phyloP scores from a whole-genome alignment of 352 stramenopile species.

The Elongisporangium undulatum region DNA sequence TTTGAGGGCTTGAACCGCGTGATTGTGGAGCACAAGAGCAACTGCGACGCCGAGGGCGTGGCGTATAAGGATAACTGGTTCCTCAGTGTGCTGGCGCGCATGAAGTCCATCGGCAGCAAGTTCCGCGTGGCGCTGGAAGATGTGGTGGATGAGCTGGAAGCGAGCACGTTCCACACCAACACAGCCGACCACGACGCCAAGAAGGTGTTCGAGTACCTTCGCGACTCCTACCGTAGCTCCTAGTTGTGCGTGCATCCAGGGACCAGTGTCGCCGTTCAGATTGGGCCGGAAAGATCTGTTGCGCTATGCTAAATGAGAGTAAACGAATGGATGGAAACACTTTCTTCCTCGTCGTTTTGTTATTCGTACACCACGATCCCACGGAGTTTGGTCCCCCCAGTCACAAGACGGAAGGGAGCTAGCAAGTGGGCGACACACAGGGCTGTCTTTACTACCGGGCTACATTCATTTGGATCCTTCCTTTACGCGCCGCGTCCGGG shows the following conservation, averaged over 20 bases:
- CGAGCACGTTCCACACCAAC: constrained; percentile 45
- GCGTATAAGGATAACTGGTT: constrained; percentile 84
- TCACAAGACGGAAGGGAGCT: not conserved
- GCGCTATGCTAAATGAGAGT: not conserved
- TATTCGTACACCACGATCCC: not conserved
- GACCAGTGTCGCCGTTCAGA: not conserved
- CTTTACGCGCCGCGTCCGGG: not conserved
- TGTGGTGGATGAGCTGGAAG: constrained; percentile 43
- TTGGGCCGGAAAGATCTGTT: not conserved
- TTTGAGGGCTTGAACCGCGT: constrained; percentile 73
- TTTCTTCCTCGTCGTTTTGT: not conserved
- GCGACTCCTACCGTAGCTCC: constrained; percentile 61
- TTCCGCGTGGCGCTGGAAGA: constrained; percentile 57
- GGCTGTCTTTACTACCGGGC: not conserved
- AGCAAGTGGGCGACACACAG: not conserved
- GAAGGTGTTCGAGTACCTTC: constrained; percentile 70
- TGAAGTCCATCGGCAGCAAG: constrained; percentile 57
- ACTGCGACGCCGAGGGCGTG: constrained; percentile 66
- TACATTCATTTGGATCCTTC: not conserved
- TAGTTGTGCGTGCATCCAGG: not conserved
- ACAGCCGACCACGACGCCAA: constrained; percentile 62
- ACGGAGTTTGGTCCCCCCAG: not conserved
- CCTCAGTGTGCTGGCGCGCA: constrained; percentile 57
- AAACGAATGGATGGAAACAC: not conserved
- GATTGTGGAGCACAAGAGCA: constrained; percentile 69